Evolutionary conservation across 2,329 filamentous ascomycete genomes (phyloP).

Genomic region (Fusarium foetens): DNA sequence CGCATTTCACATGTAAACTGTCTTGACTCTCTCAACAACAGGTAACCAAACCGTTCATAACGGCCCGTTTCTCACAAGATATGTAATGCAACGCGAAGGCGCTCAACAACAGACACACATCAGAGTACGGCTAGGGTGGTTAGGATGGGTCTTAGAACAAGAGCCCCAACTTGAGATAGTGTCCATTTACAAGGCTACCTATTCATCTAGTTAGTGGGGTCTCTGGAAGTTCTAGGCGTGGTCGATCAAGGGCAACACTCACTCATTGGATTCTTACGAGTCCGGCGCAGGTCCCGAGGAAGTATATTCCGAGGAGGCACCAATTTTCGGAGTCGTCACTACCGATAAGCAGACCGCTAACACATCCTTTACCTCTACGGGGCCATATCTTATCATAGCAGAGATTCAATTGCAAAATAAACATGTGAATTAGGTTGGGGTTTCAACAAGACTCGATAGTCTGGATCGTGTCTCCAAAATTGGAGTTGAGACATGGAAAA

Average conservation of each 20-base stretch:
- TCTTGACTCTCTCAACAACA: slow-evolving; percentile 26
- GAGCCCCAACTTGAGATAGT: slow-evolving; percentile 26
- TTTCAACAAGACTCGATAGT: slow-evolving; percentile 29
- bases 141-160: slow-evolving; percentile 6
- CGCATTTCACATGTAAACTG: slow-evolving; percentile 23
- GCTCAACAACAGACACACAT: slow-evolving; percentile 6
- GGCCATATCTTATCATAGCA: neutral
- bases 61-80: slow-evolving; percentile 2
- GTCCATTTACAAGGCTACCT: neutral
- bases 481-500: slow-evolving; percentile 23
- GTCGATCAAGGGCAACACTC: neutral
- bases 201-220: neutral
- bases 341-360: slow-evolving; percentile 21
- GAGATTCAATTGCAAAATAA: neutral
- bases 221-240: neutral
- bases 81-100: neutral
- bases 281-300: slow-evolving; percentile 33
- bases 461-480: neutral
- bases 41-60: neutral
- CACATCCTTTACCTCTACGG: neutral
- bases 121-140: neutral
- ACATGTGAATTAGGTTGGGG: slow-evolving; percentile 38
- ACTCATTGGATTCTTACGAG: neutral
- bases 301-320: slow-evolving; percentile 29
- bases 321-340: slow-evolving; percentile 16